A percentile compares a stretch with the other conserved stretches of the same genome.
Conservation (phyloP, 768 basidiomycete species). For the Agrocybe praecox region DNA sequence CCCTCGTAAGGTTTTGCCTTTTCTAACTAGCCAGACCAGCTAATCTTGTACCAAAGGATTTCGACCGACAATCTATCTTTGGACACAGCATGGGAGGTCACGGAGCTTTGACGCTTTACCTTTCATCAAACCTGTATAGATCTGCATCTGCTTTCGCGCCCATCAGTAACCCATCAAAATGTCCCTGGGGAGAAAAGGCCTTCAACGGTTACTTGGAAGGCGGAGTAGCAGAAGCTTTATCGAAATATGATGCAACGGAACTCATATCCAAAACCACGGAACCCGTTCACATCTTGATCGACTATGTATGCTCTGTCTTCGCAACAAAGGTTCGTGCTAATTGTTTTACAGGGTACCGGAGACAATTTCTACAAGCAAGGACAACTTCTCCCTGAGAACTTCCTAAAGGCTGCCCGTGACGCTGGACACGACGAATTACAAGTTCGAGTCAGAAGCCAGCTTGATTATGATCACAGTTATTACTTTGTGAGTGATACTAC, state of each 20-base stretch:
- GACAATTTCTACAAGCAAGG: constrained; percentile 86
- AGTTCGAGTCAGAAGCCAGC: constrained; percentile 78
- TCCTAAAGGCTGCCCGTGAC: constrained; percentile 75
- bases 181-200: constrained; percentile 92
- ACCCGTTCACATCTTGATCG: constrained; percentile 79
- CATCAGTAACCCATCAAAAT: constrained; percentile 82
- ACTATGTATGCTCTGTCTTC: constrained; percentile 61
- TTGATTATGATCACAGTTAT: constrained; percentile 88
- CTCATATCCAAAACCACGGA: constrained; percentile 67
- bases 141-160: constrained; percentile 91
- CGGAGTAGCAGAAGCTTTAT: constrained; percentile 74
- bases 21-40: too few species aligned
- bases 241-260: constrained; percentile 81
- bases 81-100: constrained; percentile 99
- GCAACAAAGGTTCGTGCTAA: not conserved
- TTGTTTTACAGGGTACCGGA: constrained; percentile 59
- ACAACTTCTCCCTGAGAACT: constrained; percentile 90
- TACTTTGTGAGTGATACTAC: constrained; percentile 63
- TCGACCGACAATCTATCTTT: constrained; percentile 82
- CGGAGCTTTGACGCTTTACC: constrained; percentile 90
- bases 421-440: constrained; percentile 73
- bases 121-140: constrained; percentile 75
- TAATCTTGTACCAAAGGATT: constrained; percentile 54
- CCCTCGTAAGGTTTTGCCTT: constrained; percentile 58
- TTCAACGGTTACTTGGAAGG: constrained; percentile 84